Evolutionary conservation across 2,329 filamentous ascomycete genomes (phyloP).

Genomic region (Exserohilum rostratum): DNA sequence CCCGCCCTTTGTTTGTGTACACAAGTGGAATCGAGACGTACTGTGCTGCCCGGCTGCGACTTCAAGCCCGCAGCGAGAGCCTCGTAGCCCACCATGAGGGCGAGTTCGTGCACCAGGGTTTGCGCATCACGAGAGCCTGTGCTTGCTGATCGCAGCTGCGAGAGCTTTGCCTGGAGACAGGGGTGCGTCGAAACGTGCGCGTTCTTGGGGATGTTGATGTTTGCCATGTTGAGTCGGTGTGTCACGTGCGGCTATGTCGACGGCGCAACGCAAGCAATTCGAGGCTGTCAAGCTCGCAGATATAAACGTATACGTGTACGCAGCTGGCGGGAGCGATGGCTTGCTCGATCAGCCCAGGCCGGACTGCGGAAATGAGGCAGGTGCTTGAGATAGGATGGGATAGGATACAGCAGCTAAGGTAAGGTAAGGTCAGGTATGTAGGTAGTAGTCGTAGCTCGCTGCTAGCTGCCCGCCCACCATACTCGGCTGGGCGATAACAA

Average conservation of each 20-base stretch:
- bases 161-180: conserved; percentile 85
- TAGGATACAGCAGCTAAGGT: too few relatives aligned
- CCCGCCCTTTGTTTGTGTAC: neutral
- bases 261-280: neutral
- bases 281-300: neutral
- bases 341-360: conserved; percentile 7
- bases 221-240: conserved; percentile 32
- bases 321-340: neutral
- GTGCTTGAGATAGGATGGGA: conserved; percentile 13
- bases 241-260: neutral
- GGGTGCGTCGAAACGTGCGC: conserved; percentile 83
- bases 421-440: too few relatives aligned
- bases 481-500: conserved; percentile 16
- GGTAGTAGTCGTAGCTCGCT: too few relatives aligned
- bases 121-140: conserved; percentile 78
- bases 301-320: neutral
- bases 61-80: conserved; percentile 71
- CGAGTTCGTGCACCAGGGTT: conserved; percentile 82
- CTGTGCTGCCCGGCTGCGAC: conserved; percentile 65
- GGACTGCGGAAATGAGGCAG: conserved; percentile 10
- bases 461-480: conserved; percentile 1
- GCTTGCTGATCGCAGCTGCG: conserved; percentile 77
- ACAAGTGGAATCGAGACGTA: conserved; percentile 50
- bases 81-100: conserved; percentile 80
- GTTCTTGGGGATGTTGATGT: conserved; percentile 58